Evolutionary conservation across 768 basidiomycete genomes (phyloP).

Genomic region (Sporobolomyces phaffii): DNA sequence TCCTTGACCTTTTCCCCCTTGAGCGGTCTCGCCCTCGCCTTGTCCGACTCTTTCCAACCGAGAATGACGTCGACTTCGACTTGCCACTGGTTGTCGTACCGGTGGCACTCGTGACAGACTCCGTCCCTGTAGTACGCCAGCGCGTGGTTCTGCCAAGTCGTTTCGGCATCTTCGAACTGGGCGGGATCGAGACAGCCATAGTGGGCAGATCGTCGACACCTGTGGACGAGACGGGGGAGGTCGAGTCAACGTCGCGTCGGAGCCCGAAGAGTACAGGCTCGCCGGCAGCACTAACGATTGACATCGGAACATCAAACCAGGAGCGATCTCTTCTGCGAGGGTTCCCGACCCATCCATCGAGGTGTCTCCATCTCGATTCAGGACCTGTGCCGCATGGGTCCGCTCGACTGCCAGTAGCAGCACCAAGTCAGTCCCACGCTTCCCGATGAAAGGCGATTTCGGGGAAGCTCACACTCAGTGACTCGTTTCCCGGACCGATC

Average conservation of each 20-base stretch:
- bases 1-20: constrained; percentile 17
- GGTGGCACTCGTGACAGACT: constrained; percentile 5
- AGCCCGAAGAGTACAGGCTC: not conserved
- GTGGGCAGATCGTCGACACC: constrained; percentile 39
- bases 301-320: constrained; percentile 40
- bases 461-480: constrained; percentile 20
- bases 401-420: no score
- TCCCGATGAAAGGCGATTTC: no score
- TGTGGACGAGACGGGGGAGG: not conserved
- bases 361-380: no score
- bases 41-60: constrained; percentile 37
- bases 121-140: not conserved
- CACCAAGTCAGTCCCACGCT: no score
- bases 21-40: constrained; percentile 1
- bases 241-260: no score
- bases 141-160: not conserved
- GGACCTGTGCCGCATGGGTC: no score
- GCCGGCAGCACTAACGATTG: constrained; percentile 1
- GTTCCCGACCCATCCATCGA: no score
- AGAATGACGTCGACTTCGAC: constrained; percentile 39
- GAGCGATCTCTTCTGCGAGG: no score
- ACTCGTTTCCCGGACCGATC: constrained; percentile 7
- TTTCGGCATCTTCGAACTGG: constrained; percentile 2
- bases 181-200: constrained; percentile 37
- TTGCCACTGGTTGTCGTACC: not conserved